Evolutionary conservation across 306 rosid species (phyloP).

Genomic region (Rosa persica): DNA sequence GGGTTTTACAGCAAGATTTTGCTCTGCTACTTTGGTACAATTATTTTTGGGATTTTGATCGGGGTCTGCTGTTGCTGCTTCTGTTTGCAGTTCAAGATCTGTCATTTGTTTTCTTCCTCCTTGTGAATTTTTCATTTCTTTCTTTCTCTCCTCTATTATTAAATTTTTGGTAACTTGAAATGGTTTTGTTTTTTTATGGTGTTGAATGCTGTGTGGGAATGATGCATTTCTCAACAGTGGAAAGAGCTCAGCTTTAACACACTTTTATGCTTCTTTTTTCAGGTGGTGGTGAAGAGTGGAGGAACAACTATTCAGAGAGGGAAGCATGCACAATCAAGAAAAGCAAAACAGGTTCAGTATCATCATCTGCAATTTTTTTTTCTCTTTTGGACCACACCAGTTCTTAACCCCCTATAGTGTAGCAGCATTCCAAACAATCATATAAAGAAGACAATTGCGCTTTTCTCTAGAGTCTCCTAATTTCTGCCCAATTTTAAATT

Average conservation of each 20-base stretch:
- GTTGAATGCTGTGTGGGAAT: slow-evolving; percentile 31
- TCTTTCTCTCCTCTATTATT: background rate
- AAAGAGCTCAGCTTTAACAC: slow-evolving; percentile 65
- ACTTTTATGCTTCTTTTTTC: slow-evolving; percentile 60
- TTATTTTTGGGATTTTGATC: slow-evolving; percentile 24
- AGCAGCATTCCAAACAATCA: slow-evolving; percentile 27
- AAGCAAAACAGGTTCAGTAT: slow-evolving; percentile 86
- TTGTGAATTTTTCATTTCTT: slow-evolving; percentile 15
- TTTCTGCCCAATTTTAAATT: slow-evolving; percentile 17
- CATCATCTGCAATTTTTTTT: slow-evolving; percentile 33
- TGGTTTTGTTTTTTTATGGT: slow-evolving; percentile 18
- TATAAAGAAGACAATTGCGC: slow-evolving; percentile 26
- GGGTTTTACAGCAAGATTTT: slow-evolving; percentile 21
- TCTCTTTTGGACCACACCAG: slow-evolving; percentile 66
- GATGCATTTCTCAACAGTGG: slow-evolving; percentile 40
- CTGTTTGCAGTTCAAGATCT: slow-evolving; percentile 54
- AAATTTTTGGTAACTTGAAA: slow-evolving; percentile 7
- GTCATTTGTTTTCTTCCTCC: slow-evolving; percentile 43
- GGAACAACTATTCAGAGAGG: slow-evolving; percentile 67
- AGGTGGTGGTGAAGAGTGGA: slow-evolving; percentile 94
- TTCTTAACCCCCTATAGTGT: slow-evolving; percentile 39
- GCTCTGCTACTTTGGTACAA: slow-evolving; percentile 17
- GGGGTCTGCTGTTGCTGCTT: slow-evolving; percentile 21
- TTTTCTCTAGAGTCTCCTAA: slow-evolving; percentile 27
- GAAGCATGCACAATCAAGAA: slow-evolving; percentile 83